A percentile compares a stretch with the other conserved stretches of the same genome.
phyloP scores from a whole-genome alignment of 139 green algal species.

The Chlamydomonas incerta region DNA sequence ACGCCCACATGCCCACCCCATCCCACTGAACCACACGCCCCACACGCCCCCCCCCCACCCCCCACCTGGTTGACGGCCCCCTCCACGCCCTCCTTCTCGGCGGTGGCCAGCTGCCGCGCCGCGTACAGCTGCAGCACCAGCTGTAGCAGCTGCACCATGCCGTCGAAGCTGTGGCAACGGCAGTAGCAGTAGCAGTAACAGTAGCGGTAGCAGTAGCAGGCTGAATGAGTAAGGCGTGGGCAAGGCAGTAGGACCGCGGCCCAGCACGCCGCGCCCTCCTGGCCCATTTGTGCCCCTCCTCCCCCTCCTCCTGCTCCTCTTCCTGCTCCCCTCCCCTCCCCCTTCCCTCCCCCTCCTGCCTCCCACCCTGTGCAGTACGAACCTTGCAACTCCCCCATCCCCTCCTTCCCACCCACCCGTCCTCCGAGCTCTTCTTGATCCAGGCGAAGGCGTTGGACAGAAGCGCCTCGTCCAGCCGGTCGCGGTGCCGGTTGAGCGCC shows the following conservation, averaged over 20 bases:
- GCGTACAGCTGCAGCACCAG: conserved; percentile 93
- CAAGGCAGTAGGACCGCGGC: no score
- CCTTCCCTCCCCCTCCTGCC: no score
- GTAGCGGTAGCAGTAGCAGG: no score
- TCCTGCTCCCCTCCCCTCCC: no score
- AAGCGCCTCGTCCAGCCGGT: conserved; percentile 82
- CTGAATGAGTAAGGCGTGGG: no score
- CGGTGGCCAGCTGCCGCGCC: conserved; percentile 61
- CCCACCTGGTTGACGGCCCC: conserved; percentile 57
- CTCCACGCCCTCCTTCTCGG: conserved; percentile 52
- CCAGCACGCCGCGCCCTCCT: no score
- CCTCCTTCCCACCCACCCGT: conserved; percentile 30
- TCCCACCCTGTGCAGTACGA: no score
- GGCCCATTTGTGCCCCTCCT: no score
- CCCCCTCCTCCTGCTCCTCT: no score
- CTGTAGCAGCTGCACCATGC: conserved; percentile 88
- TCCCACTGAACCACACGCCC: neutral
- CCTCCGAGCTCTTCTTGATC: conserved; percentile 88
- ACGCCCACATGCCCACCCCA: no score
- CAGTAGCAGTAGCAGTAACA: neutral
- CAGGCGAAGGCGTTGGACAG: conserved; percentile 91
- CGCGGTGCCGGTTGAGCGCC: conserved; percentile 19
- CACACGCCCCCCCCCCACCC: neutral
- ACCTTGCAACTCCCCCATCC: neutral
- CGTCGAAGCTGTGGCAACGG: conserved; percentile 64